These are phyloP conservation scores for Lachnellula suecica DNA, from an alignment of 2,329 filamentous ascomycete species.

Conservation along the genomic window DNA sequence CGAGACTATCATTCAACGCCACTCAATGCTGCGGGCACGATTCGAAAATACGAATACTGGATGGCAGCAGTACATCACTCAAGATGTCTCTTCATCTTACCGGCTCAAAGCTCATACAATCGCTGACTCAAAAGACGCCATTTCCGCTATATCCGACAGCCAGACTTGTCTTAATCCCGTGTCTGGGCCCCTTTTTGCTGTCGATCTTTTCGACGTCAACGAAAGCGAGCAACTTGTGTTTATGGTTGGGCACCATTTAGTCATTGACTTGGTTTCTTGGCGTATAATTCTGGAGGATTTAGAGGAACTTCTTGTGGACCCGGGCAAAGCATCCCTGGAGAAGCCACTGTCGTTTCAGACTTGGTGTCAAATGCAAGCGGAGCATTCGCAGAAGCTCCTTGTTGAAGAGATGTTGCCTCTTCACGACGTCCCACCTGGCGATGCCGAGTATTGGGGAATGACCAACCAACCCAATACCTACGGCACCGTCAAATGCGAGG, in stretches of 20 bases:
- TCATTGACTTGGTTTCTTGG: conserved; percentile 39
- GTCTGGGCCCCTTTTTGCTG: conserved; percentile 20
- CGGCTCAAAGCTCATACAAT: not conserved
- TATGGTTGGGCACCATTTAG: conserved; percentile 25
- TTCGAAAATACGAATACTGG: conserved; percentile 27
- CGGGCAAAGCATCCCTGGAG: conserved; percentile 1
- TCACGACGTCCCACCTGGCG: conserved; percentile 3
- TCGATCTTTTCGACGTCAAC: conserved; percentile 21
- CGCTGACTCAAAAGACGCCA: not conserved
- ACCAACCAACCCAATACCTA: conserved; percentile 22
- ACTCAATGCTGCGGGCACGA: conserved; percentile 40
- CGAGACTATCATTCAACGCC: conserved; percentile 32
- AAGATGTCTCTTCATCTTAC: conserved; percentile 16
- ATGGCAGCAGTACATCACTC: conserved; percentile 36
- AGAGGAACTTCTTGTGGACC: conserved; percentile 26
- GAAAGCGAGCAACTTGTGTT: conserved; percentile 35
- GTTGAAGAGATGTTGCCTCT: conserved; percentile 31
- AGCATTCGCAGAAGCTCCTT: conserved; percentile 29
- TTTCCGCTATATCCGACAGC: conserved; percentile 10
- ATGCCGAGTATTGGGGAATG: conserved; percentile 29
- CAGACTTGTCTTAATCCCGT: conserved; percentile 34
- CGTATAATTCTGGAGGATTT: conserved; percentile 38
- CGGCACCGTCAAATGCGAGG: conserved; percentile 26
- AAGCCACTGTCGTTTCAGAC: conserved; percentile 32
- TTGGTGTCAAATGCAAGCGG: conserved; percentile 34